phyloP scores from a whole-genome alignment of 352 stramenopile species.

The Phytophthora colocasiae region DNA sequence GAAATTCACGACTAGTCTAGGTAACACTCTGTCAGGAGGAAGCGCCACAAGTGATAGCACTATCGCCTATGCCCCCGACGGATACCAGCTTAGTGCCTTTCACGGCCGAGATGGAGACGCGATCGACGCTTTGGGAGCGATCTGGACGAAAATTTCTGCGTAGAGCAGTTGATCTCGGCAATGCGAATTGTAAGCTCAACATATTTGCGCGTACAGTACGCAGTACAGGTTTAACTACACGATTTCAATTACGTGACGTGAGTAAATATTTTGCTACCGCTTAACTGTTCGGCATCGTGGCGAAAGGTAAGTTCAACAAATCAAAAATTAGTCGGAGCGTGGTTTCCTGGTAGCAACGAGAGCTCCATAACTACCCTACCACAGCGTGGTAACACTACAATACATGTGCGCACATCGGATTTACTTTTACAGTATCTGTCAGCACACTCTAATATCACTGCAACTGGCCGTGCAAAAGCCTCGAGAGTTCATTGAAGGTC shows the following conservation, averaged over 20 bases:
- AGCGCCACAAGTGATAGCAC: slow-evolving; percentile 39
- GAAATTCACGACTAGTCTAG: slow-evolving; percentile 45
- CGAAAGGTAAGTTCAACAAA: no score
- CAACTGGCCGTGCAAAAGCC: slow-evolving; percentile 23
- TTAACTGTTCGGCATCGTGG: background rate
- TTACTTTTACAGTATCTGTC: no score
- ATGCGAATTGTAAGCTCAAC: no score
- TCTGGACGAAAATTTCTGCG: slow-evolving; percentile 53
- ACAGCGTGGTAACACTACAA: no score
- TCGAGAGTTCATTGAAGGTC: slow-evolving; percentile 31
- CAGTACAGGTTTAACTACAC: no score
- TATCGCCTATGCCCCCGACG: slow-evolving; percentile 40
- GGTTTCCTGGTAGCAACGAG: no score
- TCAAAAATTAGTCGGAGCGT: no score
- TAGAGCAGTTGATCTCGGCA: background rate
- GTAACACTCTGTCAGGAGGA: slow-evolving; percentile 36
- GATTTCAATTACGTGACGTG: background rate
- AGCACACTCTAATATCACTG: no score
- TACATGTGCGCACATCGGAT: no score
- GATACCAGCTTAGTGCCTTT: slow-evolving; percentile 58
- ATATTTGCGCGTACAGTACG: no score
- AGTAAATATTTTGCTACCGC: background rate
- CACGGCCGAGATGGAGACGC: slow-evolving; percentile 50
- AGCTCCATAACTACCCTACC: no score
- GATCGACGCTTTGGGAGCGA: slow-evolving; percentile 50